Evolutionary conservation across 2,329 filamentous ascomycete genomes (phyloP).

Genomic region (Diaporthe velutina): DNA sequence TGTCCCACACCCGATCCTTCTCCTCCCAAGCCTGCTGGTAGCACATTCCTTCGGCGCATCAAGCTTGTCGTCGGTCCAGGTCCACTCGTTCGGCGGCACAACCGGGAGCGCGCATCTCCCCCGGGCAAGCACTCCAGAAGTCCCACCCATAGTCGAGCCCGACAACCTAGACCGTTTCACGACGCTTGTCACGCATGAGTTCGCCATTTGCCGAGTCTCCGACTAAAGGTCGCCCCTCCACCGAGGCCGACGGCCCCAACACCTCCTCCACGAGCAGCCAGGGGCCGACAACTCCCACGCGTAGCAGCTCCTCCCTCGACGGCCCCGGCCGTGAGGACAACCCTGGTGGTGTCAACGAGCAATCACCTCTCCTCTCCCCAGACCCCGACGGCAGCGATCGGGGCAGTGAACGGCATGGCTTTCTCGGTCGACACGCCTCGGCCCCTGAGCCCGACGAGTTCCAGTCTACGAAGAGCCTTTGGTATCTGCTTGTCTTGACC

Average conservation of each 20-base stretch:
- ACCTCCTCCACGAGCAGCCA: slow-evolving; percentile 37
- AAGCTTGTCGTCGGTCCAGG: neutral
- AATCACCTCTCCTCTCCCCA: slow-evolving; percentile 63
- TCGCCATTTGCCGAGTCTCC: slow-evolving; percentile 52
- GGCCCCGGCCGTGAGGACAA: slow-evolving; percentile 18
- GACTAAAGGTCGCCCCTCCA: slow-evolving; percentile 47
- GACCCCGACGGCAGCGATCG: slow-evolving; percentile 47
- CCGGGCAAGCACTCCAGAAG: neutral
- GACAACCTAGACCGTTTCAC: neutral
- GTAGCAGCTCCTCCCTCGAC: slow-evolving; percentile 43
- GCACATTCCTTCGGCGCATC: neutral
- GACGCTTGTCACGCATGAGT: slow-evolving; percentile 50
- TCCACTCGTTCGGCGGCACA: slow-evolving; percentile 13
- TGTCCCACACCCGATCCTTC: neutral
- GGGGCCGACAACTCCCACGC: slow-evolving; percentile 39
- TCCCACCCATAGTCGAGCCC: slow-evolving; percentile 1
- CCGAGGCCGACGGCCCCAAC: slow-evolving; percentile 41
- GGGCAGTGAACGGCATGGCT: slow-evolving; percentile 46
- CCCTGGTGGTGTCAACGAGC: slow-evolving; percentile 54
- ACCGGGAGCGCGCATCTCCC: neutral
- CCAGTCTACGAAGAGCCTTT: slow-evolving; percentile 81
- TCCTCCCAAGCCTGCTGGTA: neutral
- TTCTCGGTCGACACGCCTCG: slow-evolving; percentile 46
- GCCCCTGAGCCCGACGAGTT: slow-evolving; percentile 57
- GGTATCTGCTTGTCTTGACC: slow-evolving; percentile 89